Evolutionary conservation across 495 filamentous ascomycete genomes (phyloP).

Genomic region (Lepidopterella palustris): DNA sequence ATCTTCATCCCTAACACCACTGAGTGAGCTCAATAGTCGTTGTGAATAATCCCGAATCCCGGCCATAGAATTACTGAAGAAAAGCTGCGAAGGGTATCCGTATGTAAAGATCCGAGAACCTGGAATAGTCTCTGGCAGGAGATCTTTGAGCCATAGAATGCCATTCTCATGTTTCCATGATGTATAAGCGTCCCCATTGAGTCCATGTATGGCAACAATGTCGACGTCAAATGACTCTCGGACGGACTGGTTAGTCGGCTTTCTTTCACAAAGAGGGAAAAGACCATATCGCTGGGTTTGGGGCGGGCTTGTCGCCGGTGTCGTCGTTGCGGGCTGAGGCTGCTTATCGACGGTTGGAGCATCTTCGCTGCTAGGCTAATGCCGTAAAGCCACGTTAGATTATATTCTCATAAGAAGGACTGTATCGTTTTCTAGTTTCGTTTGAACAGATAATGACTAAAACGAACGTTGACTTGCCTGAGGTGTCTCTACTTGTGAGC

Average conservation of each 20-base stretch:
- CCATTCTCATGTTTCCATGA: slow-evolving; percentile 28
- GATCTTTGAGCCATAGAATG: slow-evolving; percentile 20
- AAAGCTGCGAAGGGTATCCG: slow-evolving; percentile 21
- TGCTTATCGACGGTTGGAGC: not conserved
- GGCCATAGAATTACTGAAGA: slow-evolving; percentile 15
- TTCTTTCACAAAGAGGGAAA: not conserved
- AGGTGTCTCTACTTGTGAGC: not conserved
- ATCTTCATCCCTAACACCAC: not conserved
- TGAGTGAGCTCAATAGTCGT: slow-evolving; percentile 3
- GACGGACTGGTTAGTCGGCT: not conserved
- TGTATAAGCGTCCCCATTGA: slow-evolving; percentile 14
- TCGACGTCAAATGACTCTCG: slow-evolving; percentile 8
- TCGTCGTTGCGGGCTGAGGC: not conserved
- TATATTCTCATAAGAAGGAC: not conserved
- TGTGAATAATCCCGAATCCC: slow-evolving; percentile 15
- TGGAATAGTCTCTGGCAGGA: slow-evolving; percentile 19
- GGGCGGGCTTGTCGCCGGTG: not conserved
- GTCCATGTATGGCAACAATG: slow-evolving; percentile 28
- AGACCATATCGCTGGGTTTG: not conserved
- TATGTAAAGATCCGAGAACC: slow-evolving; percentile 21
- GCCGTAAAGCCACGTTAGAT: not conserved
- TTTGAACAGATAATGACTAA: not conserved
- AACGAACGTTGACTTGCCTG: not conserved
- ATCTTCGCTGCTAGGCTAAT: not conserved
- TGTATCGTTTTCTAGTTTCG: not conserved